Percentiles rank a stretch among this genome's conserved stretches.
These are phyloP conservation scores for Arbutus unedo DNA, from an alignment of 148 eudicot genomes.

Conservation along the genomic window DNA sequence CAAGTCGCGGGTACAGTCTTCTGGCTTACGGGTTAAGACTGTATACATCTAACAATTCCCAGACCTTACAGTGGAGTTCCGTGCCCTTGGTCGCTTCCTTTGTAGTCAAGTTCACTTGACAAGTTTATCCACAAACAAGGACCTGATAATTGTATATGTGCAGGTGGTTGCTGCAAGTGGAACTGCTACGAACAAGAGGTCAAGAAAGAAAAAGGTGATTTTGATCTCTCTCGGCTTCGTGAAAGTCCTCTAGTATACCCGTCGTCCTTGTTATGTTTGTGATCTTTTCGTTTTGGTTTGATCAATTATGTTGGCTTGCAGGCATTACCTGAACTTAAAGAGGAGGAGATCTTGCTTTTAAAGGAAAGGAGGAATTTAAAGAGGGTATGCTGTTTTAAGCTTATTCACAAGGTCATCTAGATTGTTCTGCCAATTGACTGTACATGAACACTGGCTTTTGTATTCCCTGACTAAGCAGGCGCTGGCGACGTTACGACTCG, in stretches of 20 bases:
- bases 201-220: conserved; percentile 31
- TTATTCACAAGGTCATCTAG: background rate
- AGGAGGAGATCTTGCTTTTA: conserved; percentile 28
- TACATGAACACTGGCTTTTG: conserved; percentile 8
- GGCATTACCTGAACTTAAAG: conserved; percentile 41
- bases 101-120: background rate
- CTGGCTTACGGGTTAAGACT: no score
- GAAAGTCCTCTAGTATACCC: background rate
- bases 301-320: conserved; percentile 12
- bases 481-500: conserved; percentile 25
- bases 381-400: conserved; percentile 24
- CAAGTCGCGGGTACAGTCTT: no score
- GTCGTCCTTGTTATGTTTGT: background rate
- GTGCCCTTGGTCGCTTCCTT: no score
- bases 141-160: background rate
- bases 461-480: conserved; percentile 25
- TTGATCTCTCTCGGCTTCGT: background rate
- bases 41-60: no score
- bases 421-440: background rate
- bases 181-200: conserved; percentile 11
- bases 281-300: background rate
- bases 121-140: background rate
- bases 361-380: conserved; percentile 40
- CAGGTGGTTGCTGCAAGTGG: conserved; percentile 15
- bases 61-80: no score